Evolutionary conservation across 1,284 basidiomycete genomes (phyloP).

Genomic region (Microbotryum intermedium): DNA sequence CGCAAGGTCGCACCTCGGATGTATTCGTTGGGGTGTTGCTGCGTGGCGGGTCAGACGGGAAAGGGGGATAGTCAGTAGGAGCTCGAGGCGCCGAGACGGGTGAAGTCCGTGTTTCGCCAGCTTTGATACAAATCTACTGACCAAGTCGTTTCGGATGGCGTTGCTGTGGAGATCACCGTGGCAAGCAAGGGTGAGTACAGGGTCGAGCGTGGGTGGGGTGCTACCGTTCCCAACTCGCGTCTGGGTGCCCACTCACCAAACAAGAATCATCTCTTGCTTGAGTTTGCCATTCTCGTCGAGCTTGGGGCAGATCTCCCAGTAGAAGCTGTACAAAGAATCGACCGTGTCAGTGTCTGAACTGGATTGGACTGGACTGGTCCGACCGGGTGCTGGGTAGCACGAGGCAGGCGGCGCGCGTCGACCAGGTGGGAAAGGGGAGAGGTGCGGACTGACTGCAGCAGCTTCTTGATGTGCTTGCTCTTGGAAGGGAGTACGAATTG

Average conservation of each 20-base stretch:
- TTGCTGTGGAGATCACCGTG: conserved; percentile 52
- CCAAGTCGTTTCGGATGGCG: conserved; percentile 92
- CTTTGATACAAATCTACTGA: conserved; percentile 42
- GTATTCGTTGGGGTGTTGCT: conserved; percentile 99
- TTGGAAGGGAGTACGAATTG: conserved; percentile 93
- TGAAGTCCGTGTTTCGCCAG: neutral
- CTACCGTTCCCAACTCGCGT: neutral
- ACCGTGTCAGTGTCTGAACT: neutral
- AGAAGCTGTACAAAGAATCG: conserved; percentile 54
- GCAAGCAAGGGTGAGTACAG: too few species aligned
- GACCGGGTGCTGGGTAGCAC: too few species aligned
- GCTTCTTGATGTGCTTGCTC: conserved; percentile 96
- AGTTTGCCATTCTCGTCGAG: conserved; percentile 94
- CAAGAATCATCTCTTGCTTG: conserved; percentile 99
- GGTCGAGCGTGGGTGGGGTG: neutral
- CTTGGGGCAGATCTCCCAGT: conserved; percentile 99
- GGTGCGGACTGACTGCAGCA: conserved; percentile 50
- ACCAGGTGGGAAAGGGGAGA: neutral
- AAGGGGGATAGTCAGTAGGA: neutral
- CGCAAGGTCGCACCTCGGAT: conserved; percentile 94
- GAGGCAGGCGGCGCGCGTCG: neutral
- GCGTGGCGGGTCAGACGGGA: too few species aligned
- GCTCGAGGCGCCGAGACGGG: neutral
- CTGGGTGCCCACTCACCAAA: conserved; percentile 62
- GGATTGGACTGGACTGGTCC: neutral